Percentiles rank a stretch among this genome's conserved stretches.
These are phyloP conservation scores for Metschnikowia colocasiae DNA, from an alignment of 805 yeast species.

Conservation along the genomic window DNA sequence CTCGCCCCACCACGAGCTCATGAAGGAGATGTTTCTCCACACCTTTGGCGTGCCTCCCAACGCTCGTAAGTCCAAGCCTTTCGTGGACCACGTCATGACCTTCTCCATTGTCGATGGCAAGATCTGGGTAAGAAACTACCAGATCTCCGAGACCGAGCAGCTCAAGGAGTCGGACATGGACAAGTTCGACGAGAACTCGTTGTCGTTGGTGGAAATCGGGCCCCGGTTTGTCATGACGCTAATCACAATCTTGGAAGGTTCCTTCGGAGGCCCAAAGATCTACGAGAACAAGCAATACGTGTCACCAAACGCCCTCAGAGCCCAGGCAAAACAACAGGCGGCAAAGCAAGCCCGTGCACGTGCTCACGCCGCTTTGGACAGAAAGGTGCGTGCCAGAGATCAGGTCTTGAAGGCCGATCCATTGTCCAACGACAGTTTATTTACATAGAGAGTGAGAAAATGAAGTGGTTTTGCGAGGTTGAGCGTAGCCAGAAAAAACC, in stretches of 20 bases:
- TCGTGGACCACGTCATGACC: slow-evolving; percentile 91
- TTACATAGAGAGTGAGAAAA: slow-evolving; percentile 41
- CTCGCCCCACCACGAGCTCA: slow-evolving; percentile 62
- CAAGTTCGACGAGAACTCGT: slow-evolving; percentile 48
- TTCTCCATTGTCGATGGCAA: slow-evolving; percentile 90
- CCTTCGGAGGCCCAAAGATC: slow-evolving; percentile 96
- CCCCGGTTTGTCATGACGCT: slow-evolving; percentile 93
- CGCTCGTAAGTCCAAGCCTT: slow-evolving; percentile 91
- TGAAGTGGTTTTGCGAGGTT: not conserved
- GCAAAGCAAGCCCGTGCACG: slow-evolving; percentile 78
- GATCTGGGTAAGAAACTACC: slow-evolving; percentile 94
- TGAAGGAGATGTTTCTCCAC: slow-evolving; percentile 80
- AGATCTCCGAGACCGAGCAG: slow-evolving; percentile 66
- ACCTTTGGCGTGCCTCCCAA: slow-evolving; percentile 91
- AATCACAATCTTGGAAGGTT: slow-evolving; percentile 89
- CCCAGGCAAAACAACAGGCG: slow-evolving; percentile 75
- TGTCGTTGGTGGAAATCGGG: slow-evolving; percentile 89
- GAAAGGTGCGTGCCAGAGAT: slow-evolving; percentile 73
- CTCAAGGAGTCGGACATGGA: slow-evolving; percentile 49
- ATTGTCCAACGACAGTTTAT: slow-evolving; percentile 69
- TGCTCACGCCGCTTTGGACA: slow-evolving; percentile 71
- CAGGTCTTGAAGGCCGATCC: slow-evolving; percentile 77
- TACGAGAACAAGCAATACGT: slow-evolving; percentile 96
- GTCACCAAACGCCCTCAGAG: slow-evolving; percentile 91
- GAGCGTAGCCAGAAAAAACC: too few species aligned